Evolutionary conservation across 129 eudicot genomes (phyloP).

Genomic region (Artemisia annua): DNA sequence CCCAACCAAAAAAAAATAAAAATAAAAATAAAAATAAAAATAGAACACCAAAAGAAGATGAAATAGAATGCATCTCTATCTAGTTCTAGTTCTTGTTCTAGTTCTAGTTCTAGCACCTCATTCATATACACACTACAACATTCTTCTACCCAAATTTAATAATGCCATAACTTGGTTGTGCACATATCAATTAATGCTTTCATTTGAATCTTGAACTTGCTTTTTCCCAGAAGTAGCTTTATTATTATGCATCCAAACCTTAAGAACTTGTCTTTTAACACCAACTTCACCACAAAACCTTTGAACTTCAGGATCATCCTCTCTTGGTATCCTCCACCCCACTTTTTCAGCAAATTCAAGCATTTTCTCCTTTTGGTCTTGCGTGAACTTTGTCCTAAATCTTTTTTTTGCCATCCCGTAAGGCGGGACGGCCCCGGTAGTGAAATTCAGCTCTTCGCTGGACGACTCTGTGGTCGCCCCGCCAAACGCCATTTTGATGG

Average conservation of each 20-base stretch:
- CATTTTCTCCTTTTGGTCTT: slow-evolving; percentile 92
- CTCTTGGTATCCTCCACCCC: slow-evolving; percentile 90
- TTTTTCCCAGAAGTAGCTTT: slow-evolving; percentile 66
- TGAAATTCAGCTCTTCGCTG: slow-evolving; percentile 70
- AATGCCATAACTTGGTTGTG: slow-evolving; percentile 33
- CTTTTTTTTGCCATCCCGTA: slow-evolving; percentile 54
- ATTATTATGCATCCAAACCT: slow-evolving; percentile 97
- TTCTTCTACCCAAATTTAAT: slow-evolving; percentile 29
- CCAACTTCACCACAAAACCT: slow-evolving; percentile 82
- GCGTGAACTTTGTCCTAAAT: slow-evolving; percentile 64
- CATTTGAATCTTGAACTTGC: slow-evolving; percentile 50
- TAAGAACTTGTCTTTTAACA: slow-evolving; percentile 82
- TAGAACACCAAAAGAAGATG: slow-evolving; percentile 26
- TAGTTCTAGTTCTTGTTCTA: slow-evolving; percentile 18
- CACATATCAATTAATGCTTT: slow-evolving; percentile 36
- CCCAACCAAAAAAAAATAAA: slow-evolving; percentile 16
- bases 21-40: slow-evolving; percentile 11
- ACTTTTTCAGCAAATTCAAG: slow-evolving; percentile 83
- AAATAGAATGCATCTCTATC: slow-evolving; percentile 31
- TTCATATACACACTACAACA: slow-evolving; percentile 38
- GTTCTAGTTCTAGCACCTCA: slow-evolving; percentile 16
- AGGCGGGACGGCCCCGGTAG: slow-evolving; percentile 40
- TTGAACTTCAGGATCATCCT: slow-evolving; percentile 77
- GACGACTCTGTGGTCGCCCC: slow-evolving; percentile 63
- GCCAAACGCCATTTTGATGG: slow-evolving; percentile 66